Conservation (phyloP, 2,329 filamentous ascomycete genomes). For the Cladosporium sp. region DNA sequence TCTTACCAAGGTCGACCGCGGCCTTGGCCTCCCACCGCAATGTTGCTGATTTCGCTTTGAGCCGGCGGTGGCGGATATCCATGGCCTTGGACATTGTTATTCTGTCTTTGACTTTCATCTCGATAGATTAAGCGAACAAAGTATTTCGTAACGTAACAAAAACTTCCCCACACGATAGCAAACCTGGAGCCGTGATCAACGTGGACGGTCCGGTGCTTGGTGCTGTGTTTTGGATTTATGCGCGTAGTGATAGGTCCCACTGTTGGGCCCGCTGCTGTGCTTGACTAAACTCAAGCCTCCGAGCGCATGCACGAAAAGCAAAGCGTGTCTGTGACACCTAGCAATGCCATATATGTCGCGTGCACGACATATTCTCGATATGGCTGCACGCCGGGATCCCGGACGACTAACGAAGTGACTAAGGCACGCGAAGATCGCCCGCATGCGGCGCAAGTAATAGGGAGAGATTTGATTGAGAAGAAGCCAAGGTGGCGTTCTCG, state of each 20-base stretch:
- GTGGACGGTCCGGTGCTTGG: not conserved
- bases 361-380: not conserved
- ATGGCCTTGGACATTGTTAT: constrained; percentile 6
- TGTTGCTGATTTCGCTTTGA: constrained; percentile 4
- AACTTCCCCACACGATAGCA: not conserved
- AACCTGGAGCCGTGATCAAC: not conserved
- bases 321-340: not conserved
- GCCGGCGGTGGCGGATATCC: constrained; percentile 4
- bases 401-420: constrained; percentile 1
- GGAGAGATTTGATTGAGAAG: not conserved
- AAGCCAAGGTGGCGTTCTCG: constrained; percentile 1
- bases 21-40: constrained; percentile 3
- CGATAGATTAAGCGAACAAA: not conserved
- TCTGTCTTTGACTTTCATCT: not conserved
- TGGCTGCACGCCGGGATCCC: not conserved
- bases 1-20: constrained; percentile 7
- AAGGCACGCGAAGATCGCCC: not conserved
- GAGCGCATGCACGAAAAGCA: not conserved
- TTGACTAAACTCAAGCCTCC: constrained; percentile 8
- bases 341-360: not conserved
- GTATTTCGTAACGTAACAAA: not conserved
- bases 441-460: not conserved
- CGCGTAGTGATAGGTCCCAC: not conserved
- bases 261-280: not conserved
- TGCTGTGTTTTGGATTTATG: constrained; percentile 1